Conservation (phyloP, 202 grass and related monocot species). For the Eragrostis tef region DNA sequence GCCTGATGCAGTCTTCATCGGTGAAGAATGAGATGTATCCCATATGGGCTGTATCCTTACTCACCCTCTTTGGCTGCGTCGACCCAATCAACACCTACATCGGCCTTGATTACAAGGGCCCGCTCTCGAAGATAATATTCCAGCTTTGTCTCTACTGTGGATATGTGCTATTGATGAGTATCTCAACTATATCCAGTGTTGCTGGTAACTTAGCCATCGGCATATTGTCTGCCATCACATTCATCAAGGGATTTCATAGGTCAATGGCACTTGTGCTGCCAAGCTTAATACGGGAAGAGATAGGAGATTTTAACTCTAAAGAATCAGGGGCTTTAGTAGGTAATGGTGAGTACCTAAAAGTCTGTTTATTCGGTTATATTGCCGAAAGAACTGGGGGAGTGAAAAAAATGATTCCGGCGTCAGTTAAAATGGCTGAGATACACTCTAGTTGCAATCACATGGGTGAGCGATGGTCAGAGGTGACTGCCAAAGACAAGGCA, state of each 20-base stretch:
- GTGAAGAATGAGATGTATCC: conserved; percentile 40
- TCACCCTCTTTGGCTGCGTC: background rate
- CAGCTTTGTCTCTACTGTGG: conserved; percentile 21
- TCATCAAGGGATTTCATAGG: conserved; percentile 28
- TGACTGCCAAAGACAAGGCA: too few relatives aligned
- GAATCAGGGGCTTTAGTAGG: too few relatives aligned
- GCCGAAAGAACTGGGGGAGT: too few relatives aligned
- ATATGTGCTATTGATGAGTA: background rate
- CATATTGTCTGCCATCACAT: background rate
- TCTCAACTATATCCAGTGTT: background rate
- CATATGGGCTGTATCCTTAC: conserved; percentile 13
- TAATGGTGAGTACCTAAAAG: too few relatives aligned
- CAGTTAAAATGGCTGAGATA: too few relatives aligned
- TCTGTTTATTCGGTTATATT: too few relatives aligned
- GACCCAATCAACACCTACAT: conserved; percentile 3
- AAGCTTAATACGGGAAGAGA: background rate
- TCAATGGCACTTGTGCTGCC: background rate
- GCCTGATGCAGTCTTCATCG: conserved; percentile 29
- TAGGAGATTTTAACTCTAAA: too few relatives aligned
- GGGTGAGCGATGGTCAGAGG: too few relatives aligned
- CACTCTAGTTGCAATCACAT: too few relatives aligned
- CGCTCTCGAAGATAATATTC: background rate
- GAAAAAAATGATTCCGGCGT: too few relatives aligned
- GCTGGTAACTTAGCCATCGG: background rate
- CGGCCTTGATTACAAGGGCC: conserved; percentile 34